These are phyloP conservation scores for Aethionema arabicum DNA, from an alignment of 345 rosid genomes.

Conservation along the genomic window DNA sequence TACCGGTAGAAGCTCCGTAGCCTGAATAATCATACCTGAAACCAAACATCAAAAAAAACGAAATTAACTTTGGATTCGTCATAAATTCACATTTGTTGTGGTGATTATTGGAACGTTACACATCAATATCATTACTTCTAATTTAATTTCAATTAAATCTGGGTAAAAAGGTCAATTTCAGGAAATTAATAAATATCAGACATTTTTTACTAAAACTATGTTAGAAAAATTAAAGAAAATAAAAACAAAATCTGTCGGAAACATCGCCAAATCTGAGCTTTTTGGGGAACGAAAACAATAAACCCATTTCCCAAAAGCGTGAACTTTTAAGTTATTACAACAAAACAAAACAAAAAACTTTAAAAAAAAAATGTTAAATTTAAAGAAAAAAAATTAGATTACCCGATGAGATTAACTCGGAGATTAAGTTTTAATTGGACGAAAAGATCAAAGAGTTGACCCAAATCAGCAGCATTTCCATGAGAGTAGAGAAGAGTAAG, in stretches of 20 bases:
- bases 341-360: conserved; percentile 5
- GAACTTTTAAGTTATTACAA: conserved; percentile 29
- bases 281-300: conserved; percentile 35
- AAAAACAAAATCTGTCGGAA: conserved; percentile 32
- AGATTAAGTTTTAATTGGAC: conserved; percentile 97
- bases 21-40: conserved; percentile 98
- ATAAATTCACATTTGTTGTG: conserved; percentile 15
- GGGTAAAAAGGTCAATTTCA: conserved; percentile 13
- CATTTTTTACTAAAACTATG: conserved; percentile 12
- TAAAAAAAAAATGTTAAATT: conserved; percentile 17
- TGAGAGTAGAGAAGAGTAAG: conserved; percentile 95
- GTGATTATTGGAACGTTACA: conserved; percentile 10
- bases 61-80: conserved; percentile 9
- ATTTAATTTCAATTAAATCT: background rate
- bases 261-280: conserved; percentile 38
- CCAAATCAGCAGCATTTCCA: conserved; percentile 99
- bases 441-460: conserved; percentile 97
- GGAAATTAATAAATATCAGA: conserved; percentile 17
- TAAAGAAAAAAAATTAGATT: background rate
- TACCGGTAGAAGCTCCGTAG: conserved; percentile 94
- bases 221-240: background rate
- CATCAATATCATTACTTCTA: background rate
- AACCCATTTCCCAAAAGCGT: conserved; percentile 37
- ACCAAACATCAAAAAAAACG: conserved; percentile 1
- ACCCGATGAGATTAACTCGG: conserved; percentile 97